A percentile compares a stretch with the other conserved stretches of the same genome.
These are phyloP conservation scores for Phellopilus nigrolimitatus DNA, from an alignment of 1,284 basidiomycete species.

Conservation along the genomic window DNA sequence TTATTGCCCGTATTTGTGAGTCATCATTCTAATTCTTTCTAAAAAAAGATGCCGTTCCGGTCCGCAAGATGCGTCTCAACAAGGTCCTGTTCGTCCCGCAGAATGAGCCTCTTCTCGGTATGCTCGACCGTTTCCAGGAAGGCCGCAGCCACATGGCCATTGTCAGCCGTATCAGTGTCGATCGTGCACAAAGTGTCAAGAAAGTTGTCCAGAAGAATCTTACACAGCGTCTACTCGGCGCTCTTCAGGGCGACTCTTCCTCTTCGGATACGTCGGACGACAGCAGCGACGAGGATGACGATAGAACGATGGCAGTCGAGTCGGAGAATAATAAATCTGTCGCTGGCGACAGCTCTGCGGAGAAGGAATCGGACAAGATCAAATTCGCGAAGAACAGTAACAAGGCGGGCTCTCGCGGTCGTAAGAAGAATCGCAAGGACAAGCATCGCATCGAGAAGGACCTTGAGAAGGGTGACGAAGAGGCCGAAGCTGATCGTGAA, in stretches of 20 bases:
- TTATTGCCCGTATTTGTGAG: too few species aligned
- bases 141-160: constrained; percentile 91
- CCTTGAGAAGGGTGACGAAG: constrained; percentile 15
- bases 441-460: constrained; percentile 2
- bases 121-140: constrained; percentile 89
- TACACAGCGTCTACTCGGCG: constrained; percentile 46
- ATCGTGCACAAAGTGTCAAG: constrained; percentile 58
- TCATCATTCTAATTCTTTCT: too few species aligned
- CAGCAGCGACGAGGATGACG: constrained; percentile 37
- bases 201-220: constrained; percentile 64
- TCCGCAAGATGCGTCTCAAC: constrained; percentile 77
- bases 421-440: constrained; percentile 6
- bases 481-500: constrained; percentile 27
- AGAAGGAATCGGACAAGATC: constrained; percentile 8
- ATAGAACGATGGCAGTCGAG: constrained; percentile 28
- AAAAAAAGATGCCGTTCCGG: constrained; percentile 64
- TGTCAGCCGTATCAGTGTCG: constrained; percentile 55
- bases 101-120: constrained; percentile 81
- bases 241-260: constrained; percentile 18
- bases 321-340: neutral
- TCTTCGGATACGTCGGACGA: constrained; percentile 52
- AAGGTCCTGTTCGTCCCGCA: constrained; percentile 82
- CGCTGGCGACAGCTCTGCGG: neutral
- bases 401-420: neutral
- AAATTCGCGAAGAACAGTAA: constrained; percentile 1